Evolutionary conservation across 805 yeast genomes (phyloP).

Genomic region (Candida suzukii): DNA sequence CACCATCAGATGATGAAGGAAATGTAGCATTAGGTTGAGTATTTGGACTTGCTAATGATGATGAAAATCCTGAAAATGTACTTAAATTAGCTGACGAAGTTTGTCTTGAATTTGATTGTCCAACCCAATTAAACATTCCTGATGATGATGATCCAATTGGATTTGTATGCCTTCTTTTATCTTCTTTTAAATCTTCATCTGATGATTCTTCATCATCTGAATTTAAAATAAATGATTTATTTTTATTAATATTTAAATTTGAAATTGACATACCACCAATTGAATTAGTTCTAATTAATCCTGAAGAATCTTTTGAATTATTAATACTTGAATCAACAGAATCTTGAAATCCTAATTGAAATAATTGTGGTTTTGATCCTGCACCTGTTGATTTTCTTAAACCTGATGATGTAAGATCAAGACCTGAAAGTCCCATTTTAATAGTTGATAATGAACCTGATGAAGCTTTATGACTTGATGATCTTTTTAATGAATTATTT

Average conservation of each 20-base stretch:
- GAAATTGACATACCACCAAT: slow-evolving; percentile 28
- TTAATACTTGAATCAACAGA: too few relatives aligned
- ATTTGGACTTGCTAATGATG: too few relatives aligned
- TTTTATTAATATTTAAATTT: slow-evolving; percentile 4
- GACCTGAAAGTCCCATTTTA: slow-evolving; percentile 24
- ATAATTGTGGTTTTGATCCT: slow-evolving; percentile 24
- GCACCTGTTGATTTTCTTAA: slow-evolving; percentile 20
- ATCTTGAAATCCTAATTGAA: slow-evolving; percentile 12
- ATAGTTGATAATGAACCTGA: slow-evolving; percentile 15
- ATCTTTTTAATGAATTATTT: background rate
- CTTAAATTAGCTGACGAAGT: background rate
- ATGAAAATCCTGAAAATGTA: background rate
- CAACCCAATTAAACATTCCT: background rate
- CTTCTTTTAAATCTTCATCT: slow-evolving; percentile 19
- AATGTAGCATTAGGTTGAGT: too few relatives aligned
- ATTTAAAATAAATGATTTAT: slow-evolving; percentile 26
- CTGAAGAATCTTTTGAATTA: too few relatives aligned
- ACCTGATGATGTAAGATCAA: slow-evolving; percentile 22
- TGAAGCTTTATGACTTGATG: background rate
- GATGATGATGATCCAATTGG: background rate
- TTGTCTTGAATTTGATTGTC: background rate
- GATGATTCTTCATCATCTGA: slow-evolving; percentile 20
- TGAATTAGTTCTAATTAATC: slow-evolving; percentile 2
- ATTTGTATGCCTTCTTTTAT: background rate
- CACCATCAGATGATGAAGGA: too few relatives aligned